phyloP scores from a whole-genome alignment of 1,139 yeast genomes.

The Kodamaea fungicola region DNA sequence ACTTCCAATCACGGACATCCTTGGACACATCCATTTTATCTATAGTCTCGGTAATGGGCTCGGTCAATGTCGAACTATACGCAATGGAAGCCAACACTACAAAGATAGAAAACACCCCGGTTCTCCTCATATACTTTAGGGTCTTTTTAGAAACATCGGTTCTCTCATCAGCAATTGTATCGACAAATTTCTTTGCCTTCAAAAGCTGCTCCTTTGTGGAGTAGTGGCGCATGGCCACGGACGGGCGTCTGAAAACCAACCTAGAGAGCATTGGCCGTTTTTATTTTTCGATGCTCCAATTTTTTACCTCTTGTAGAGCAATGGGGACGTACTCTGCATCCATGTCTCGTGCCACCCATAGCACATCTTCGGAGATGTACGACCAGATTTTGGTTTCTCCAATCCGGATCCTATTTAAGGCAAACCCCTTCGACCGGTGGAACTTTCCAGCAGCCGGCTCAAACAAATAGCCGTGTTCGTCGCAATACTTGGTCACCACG shows the following conservation, averaged over 20 bases:
- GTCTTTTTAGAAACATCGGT: constrained; percentile 30
- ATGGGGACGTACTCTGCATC: constrained; percentile 20
- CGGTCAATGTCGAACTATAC: constrained; percentile 27
- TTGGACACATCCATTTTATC: constrained; percentile 8
- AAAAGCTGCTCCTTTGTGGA: constrained; percentile 13
- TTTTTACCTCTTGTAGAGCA: constrained; percentile 15
- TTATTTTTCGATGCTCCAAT: neutral
- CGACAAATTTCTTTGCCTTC: constrained; percentile 19
- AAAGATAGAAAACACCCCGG: constrained; percentile 33
- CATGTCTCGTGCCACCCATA: constrained; percentile 20
- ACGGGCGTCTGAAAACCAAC: neutral
- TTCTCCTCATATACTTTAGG: constrained; percentile 26
- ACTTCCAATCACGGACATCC: constrained; percentile 9
- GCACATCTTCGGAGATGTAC: constrained; percentile 32
- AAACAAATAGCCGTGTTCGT: constrained; percentile 22
- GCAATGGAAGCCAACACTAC: constrained; percentile 33
- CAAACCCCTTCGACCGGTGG: constrained; percentile 22
- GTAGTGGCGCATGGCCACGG: constrained; percentile 2
- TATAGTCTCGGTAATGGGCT: constrained; percentile 13
- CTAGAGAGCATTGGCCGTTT: no score
- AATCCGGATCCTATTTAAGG: constrained; percentile 18
- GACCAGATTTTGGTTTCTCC: constrained; percentile 13
- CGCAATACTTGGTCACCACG: constrained; percentile 32
- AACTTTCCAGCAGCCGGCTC: constrained; percentile 13
- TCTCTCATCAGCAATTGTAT: constrained; percentile 33